A percentile compares a stretch with the other conserved stretches of the same genome.
phyloP scores from a whole-genome alignment of 1,139 yeast species.

The Magnusiomyces paraingens region DNA sequence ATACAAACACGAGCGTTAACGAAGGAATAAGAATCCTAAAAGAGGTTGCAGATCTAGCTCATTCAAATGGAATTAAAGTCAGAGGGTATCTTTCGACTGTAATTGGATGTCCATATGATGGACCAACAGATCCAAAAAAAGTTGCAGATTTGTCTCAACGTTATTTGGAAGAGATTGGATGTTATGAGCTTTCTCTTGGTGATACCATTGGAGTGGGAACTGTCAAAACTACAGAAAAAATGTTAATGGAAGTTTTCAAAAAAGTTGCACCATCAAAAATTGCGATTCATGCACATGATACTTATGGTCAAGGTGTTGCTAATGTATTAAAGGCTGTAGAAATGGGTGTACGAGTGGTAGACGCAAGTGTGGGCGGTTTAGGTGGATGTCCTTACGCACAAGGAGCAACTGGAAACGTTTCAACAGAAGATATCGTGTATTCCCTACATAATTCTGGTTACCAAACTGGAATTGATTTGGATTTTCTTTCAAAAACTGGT shows the following conservation, averaged over 20 bases:
- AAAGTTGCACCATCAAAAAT: conserved; percentile 26
- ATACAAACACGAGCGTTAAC: conserved; percentile 31
- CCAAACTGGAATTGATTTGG: conserved; percentile 31
- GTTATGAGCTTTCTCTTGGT: conserved; percentile 35
- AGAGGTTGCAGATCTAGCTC: conserved; percentile 27
- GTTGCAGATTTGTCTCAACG: conserved; percentile 29
- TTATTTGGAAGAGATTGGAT: conserved; percentile 29
- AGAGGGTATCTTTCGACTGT: conserved; percentile 34
- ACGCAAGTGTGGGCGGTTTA: conserved; percentile 33
- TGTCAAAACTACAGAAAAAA: conserved; percentile 26
- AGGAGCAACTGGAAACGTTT: conserved; percentile 35
- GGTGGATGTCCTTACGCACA: conserved; percentile 38
- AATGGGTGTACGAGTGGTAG: conserved; percentile 32
- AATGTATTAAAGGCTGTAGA: conserved; percentile 32
- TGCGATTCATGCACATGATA: conserved; percentile 37
- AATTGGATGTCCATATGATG: conserved; percentile 35
- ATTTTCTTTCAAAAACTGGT: conserved; percentile 27
- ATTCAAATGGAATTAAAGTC: conserved; percentile 24
- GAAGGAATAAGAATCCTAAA: conserved; percentile 28
- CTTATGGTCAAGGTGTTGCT: conserved; percentile 36
- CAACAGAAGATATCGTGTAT: conserved; percentile 35
- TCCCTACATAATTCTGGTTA: conserved; percentile 34
- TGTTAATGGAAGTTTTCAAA: conserved; percentile 26
- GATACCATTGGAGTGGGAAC: conserved; percentile 37
- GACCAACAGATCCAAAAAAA: conserved; percentile 29